Evolutionary conservation across 352 stramenopile species (phyloP), one percentile per base, ranked within the genome.

Genomic region (Phytopythium ostracodes): DNA sequence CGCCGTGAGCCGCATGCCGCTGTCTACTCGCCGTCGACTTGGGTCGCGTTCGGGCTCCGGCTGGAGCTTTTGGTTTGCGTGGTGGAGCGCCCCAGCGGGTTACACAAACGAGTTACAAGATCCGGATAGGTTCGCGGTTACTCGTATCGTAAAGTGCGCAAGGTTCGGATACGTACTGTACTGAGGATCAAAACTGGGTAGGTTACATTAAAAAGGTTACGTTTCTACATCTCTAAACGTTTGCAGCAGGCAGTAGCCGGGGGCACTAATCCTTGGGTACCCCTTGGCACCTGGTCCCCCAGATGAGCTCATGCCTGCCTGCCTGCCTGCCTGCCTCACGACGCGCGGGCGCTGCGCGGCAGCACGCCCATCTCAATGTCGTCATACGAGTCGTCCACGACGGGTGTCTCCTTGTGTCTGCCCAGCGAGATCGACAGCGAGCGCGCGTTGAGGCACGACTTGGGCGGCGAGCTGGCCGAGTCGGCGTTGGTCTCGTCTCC

Each of bases 1-100:
- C 36, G 86, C 83, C 22, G 89, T 96, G 62, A 97, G 68, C 61
- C 88, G 79, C 89, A 97, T 96, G 47, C 55, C 76, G 52, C 33
- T 14, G 33, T 11, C 33, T 38, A 38, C 3, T 38, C n/a, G n/a
- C n/a, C n/a, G n/a, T n/a, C n/a, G n/a, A 14, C 33, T 38, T 15
- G 42, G 5, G n/a, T 47, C 42, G 42, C 20, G 40, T 46, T 0
- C 42, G 42, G 3, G 15, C 31, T 20, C n/a, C 25, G 27, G 11
- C 12, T 20, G 22, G 25, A 25, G 24, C 36, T 43, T 59, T 22
- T 62, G 35, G 38, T 38, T 66, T 60, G 67, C 31, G 31, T 57
- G 59, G 47, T 56, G 70, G 62, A 6, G 64, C 67, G 61, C 51
- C 56, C 51, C 42, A 36, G 25, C 38, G 8, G 10, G 33, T 38